Conservation (phyloP, 768 basidiomycete genomes). For the Atractiella rhizophila region DNA sequence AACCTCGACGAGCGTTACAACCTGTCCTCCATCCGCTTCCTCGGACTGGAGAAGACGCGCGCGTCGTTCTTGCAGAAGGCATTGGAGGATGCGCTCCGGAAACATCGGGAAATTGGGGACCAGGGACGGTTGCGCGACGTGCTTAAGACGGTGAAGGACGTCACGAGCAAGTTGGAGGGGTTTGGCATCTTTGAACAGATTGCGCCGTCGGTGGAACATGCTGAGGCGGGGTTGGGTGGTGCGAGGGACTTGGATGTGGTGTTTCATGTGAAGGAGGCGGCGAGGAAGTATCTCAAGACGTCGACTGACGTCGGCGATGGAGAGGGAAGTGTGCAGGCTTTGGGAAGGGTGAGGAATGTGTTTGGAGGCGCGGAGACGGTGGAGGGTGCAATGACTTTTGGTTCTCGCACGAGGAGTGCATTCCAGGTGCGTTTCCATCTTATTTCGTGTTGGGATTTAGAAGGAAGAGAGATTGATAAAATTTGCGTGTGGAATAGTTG, state of each 20-base stretch:
- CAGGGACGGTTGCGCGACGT: no score
- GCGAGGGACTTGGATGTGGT: conserved; percentile 51
- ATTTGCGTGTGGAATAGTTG: conserved; percentile 12
- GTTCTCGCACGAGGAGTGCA: conserved; percentile 62
- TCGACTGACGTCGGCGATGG: conserved; percentile 79
- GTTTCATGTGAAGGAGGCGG: conserved; percentile 47
- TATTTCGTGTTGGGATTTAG: background rate
- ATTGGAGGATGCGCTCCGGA: no score
- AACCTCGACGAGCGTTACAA: no score
- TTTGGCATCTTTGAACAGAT: conserved; percentile 55
- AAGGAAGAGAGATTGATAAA: background rate
- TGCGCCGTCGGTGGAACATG: conserved; percentile 36
- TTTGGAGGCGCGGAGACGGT: conserved; percentile 78
- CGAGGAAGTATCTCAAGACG: conserved; percentile 49
- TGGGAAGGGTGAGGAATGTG: conserved; percentile 43
- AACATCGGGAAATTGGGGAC: no score
- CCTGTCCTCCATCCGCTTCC: no score
- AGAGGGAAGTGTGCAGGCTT: conserved; percentile 67
- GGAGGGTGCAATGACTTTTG: conserved; percentile 54
- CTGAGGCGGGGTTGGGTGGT: conserved; percentile 31
- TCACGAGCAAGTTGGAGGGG: conserved; percentile 39
- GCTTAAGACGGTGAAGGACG: conserved; percentile 39
- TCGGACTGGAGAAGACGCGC: no score
- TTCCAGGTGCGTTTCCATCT: conserved; percentile 39
- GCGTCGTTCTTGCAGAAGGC: no score